These are phyloP conservation scores for Starmerella apicola DNA, from an alignment of 805 yeast species.

Conservation along the genomic window DNA sequence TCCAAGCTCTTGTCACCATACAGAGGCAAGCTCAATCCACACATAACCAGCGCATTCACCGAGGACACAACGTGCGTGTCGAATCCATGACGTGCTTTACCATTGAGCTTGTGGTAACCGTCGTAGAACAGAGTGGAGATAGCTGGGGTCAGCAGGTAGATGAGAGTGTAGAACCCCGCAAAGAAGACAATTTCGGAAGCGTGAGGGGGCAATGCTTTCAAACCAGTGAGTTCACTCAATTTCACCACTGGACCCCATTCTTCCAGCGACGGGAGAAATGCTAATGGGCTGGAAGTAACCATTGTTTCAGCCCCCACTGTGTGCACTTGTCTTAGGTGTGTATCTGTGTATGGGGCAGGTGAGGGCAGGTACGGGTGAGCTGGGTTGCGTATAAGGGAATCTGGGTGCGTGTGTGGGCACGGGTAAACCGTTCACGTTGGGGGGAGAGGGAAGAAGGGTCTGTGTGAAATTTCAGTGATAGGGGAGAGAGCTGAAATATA, in stretches of 20 bases:
- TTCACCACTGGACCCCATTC: slow-evolving; percentile 4
- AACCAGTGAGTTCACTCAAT: slow-evolving; percentile 18
- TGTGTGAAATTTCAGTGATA: no score
- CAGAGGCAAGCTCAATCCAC: slow-evolving; percentile 49
- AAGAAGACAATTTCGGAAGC: slow-evolving; percentile 58
- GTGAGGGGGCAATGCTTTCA: slow-evolving; percentile 26
- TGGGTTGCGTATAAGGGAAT: no score
- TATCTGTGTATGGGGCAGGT: no score
- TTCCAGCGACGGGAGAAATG: background rate
- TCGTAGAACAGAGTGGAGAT: slow-evolving; percentile 30
- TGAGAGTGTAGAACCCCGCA: slow-evolving; percentile 43
- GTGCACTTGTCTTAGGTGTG: no score
- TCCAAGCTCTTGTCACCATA: slow-evolving; percentile 46
- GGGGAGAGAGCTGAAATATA: no score
- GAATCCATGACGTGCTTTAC: slow-evolving; percentile 52
- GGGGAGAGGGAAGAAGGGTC: no score
- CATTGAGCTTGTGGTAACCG: slow-evolving; percentile 37
- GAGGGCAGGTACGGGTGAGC: no score
- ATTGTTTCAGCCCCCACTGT: no score
- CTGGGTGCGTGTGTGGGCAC: no score
- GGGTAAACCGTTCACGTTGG: no score
- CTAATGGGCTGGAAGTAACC: background rate
- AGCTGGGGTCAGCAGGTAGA: slow-evolving; percentile 39
- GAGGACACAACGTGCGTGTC: slow-evolving; percentile 85
- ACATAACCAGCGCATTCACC: slow-evolving; percentile 64